Percentiles rank a stretch among this genome's conserved stretches.
These are phyloP conservation scores for Blastobotrys petasosporus DNA, from an alignment of 1,139 yeast species.

Conservation along the genomic window DNA sequence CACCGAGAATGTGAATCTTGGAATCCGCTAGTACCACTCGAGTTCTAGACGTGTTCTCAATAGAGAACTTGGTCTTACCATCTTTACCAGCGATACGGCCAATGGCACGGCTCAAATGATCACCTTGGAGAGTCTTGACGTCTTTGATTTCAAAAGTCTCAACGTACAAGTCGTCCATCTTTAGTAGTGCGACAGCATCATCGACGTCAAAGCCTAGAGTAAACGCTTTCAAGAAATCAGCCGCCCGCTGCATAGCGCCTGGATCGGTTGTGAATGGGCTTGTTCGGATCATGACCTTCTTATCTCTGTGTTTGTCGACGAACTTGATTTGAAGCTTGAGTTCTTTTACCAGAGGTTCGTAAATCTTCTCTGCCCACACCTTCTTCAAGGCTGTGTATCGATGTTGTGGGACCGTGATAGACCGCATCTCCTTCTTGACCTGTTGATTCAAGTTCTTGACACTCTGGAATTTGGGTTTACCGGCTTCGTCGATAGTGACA, in stretches of 20 bases:
- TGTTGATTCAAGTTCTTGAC: slow-evolving; percentile 60
- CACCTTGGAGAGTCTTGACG: slow-evolving; percentile 91
- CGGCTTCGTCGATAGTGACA: slow-evolving; percentile 68
- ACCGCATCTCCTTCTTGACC: slow-evolving; percentile 79
- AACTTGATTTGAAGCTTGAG: slow-evolving; percentile 91
- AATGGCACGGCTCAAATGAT: slow-evolving; percentile 95
- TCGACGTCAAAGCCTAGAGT: slow-evolving; percentile 94
- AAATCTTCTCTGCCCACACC: slow-evolving; percentile 74
- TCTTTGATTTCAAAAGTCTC: slow-evolving; percentile 97
- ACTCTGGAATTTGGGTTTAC: slow-evolving; percentile 81
- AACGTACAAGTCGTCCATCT: slow-evolving; percentile 91
- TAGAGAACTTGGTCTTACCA: slow-evolving; percentile 97
- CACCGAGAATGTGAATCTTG: slow-evolving; percentile 93
- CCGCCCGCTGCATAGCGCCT: slow-evolving; percentile 95
- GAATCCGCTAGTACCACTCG: slow-evolving; percentile 96
- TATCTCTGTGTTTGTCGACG: slow-evolving; percentile 63
- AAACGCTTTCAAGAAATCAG: slow-evolving; percentile 92
- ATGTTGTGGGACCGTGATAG: slow-evolving; percentile 93
- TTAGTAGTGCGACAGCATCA: slow-evolving; percentile 88
- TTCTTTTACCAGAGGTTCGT: slow-evolving; percentile 93
- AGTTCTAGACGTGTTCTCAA: slow-evolving; percentile 96
- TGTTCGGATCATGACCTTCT: slow-evolving; percentile 82
- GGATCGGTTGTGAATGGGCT: slow-evolving; percentile 78
- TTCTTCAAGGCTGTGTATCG: slow-evolving; percentile 88
- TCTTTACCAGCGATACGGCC: slow-evolving; percentile 99